Percentiles rank a stretch among this genome's conserved stretches.
Conservation (phyloP, 2,329 filamentous ascomycete genomes). For the Remersonia thermophila region DNA sequence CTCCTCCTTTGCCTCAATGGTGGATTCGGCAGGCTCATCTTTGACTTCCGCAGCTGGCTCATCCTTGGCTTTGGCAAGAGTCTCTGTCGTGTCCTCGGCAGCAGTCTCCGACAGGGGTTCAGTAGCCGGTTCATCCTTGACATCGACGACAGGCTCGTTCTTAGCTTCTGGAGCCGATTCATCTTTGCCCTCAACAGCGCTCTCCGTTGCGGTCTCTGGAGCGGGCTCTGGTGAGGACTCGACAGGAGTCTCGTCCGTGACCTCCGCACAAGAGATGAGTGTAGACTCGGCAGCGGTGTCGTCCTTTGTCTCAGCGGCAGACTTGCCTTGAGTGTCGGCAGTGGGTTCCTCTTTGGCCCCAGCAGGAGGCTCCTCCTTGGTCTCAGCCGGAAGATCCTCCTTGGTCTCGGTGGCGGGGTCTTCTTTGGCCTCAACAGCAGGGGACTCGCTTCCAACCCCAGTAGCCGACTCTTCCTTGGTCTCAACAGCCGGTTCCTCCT, state of each 20-base stretch:
- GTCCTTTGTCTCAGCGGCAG: background rate
- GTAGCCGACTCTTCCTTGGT: background rate
- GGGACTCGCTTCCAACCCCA: background rate
- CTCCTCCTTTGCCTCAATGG: background rate
- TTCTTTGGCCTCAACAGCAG: background rate
- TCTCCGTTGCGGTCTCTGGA: background rate
- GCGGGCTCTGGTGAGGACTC: background rate
- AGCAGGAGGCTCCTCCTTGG: background rate
- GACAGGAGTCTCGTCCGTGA: background rate
- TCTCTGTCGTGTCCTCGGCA: too few relatives aligned
- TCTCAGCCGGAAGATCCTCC: background rate
- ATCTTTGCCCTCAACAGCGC: background rate
- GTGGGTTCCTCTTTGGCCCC: too few relatives aligned
- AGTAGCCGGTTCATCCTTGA: background rate
- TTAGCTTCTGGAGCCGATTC: background rate
- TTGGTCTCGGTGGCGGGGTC: background rate
- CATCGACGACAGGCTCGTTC: background rate
- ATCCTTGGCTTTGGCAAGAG: too few relatives aligned
- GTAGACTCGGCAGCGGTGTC: background rate
- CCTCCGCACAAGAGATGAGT: background rate
- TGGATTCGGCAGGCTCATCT: background rate
- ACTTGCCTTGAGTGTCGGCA: background rate
- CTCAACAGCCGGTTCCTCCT: background rate
- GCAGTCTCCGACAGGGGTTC: background rate
- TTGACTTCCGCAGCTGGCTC: background rate